A percentile compares a stretch with the other conserved stretches of the same genome.
Conservation (phyloP, 1,284 basidiomycete species). For the Rhodotorula sp. region DNA sequence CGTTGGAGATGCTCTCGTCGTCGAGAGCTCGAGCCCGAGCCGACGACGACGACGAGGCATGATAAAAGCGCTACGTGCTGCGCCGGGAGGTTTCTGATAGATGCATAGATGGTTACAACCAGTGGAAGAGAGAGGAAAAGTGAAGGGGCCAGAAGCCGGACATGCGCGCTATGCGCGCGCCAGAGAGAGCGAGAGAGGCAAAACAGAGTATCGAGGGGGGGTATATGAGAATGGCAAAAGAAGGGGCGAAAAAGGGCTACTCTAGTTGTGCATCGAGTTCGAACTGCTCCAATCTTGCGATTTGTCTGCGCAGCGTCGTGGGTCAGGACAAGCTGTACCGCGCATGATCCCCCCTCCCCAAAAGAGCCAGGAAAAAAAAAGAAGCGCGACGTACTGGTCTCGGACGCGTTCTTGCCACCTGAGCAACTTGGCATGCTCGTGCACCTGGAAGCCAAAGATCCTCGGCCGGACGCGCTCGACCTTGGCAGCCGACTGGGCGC, state of each 20-base stretch:
- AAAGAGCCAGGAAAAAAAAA: too few relatives aligned
- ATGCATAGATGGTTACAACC: background rate
- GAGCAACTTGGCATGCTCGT: constrained; percentile 86
- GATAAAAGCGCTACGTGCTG: too few relatives aligned
- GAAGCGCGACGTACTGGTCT: constrained; percentile 54
- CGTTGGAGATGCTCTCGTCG: background rate
- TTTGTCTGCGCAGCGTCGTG: constrained; percentile 46
- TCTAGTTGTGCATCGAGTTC: constrained; percentile 42
- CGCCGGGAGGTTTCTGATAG: background rate
- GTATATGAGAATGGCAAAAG: too few relatives aligned
- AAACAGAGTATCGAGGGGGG: background rate
- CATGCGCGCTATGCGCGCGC: background rate
- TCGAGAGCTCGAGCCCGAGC: too few relatives aligned
- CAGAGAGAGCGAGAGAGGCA: background rate
- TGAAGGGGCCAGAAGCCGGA: too few relatives aligned
- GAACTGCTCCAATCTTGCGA: constrained; percentile 50
- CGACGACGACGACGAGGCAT: too few relatives aligned
- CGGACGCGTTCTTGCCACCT: constrained; percentile 88
- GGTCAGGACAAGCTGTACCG: background rate
- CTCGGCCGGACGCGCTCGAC: constrained; percentile 83
- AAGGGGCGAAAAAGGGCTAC: background rate
- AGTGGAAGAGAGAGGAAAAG: background rate
- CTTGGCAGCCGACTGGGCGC: constrained; percentile 64
- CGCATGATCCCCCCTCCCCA: too few relatives aligned
- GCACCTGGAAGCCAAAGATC: constrained; percentile 91